A percentile compares a stretch with the other conserved stretches of the same genome.
These are phyloP conservation scores for Epichloe festucae DNA, from an alignment of 2,329 filamentous ascomycete genomes.

Conservation along the genomic window DNA sequence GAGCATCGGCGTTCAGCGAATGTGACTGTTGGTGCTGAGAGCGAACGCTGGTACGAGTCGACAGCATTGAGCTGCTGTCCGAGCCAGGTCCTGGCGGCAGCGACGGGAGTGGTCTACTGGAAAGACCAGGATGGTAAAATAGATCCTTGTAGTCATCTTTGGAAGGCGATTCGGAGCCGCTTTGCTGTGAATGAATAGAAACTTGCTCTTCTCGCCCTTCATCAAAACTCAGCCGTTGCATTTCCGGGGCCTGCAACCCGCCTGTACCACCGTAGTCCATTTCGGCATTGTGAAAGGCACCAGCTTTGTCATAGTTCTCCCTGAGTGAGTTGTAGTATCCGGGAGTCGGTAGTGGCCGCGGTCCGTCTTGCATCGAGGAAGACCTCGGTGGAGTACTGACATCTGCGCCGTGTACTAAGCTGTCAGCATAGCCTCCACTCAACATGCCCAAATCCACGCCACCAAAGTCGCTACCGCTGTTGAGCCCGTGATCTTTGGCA, in stretches of 20 bases:
- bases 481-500: slow-evolving; percentile 33
- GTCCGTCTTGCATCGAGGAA: slow-evolving; percentile 28
- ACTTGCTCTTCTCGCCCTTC: slow-evolving; percentile 67
- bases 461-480: slow-evolving; percentile 61
- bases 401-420: slow-evolving; percentile 36
- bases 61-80: slow-evolving; percentile 43
- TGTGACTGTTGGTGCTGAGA: slow-evolving; percentile 36
- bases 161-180: slow-evolving; percentile 50
- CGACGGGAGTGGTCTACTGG: slow-evolving; percentile 49
- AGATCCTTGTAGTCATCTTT: slow-evolving; percentile 74
- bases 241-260: slow-evolving; percentile 63
- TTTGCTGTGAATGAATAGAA: slow-evolving; percentile 42
- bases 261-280: slow-evolving; percentile 88
- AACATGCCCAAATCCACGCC: slow-evolving; percentile 60
- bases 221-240: slow-evolving; percentile 74
- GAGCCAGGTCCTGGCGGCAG: slow-evolving; percentile 48
- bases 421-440: slow-evolving; percentile 55
- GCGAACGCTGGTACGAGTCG: slow-evolving; percentile 26
- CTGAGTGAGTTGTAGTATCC: slow-evolving; percentile 18
- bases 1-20: slow-evolving; percentile 35
- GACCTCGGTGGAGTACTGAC: slow-evolving; percentile 26
- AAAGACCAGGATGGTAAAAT: slow-evolving; percentile 81
- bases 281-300: slow-evolving; percentile 46
- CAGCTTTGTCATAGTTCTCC: slow-evolving; percentile 18
- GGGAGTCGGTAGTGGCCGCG: slow-evolving; percentile 36